Evolutionary conservation across 768 basidiomycete species (phyloP), one percentile per base, ranked within the genome.

Genomic region (Panus rudis): DNA sequence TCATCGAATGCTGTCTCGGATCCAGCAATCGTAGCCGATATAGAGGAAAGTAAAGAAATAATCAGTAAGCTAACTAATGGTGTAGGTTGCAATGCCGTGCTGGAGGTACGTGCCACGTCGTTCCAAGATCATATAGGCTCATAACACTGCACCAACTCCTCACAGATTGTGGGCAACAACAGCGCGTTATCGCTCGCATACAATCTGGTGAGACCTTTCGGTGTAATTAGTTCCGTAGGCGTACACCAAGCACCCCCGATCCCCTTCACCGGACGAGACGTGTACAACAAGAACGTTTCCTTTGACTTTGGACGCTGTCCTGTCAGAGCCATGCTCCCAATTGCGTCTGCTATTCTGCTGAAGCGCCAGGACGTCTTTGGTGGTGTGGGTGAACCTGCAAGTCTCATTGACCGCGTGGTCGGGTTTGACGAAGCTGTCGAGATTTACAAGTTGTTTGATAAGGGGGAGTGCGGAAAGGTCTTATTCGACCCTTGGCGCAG

Each of bases 251-350:
- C 61, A 38, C 64, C 63, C 1, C 67, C 59, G 17, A 50, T 84
- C 28, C 81, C 81, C 2, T 76, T 80, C 51, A 76, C 71, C 7
- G 71, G 74, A 17, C 54, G 56, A 5, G 67, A 80, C 32, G 55
- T 81, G 43, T 90, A 89, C 61, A 67, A 80, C 67, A 85, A 86
- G 63, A 90, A 89, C 58, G 72, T 87, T 6, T 84, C 81, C 1
- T 66, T 87, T 20, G 81, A 86, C 53, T 90, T 89, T 56, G 88
- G 88, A 7, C 76, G 86, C 7, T 89, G 86, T 51, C 87, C 85
- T 13, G 84, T 85, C 4, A 76, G 82, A 12, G 78, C 85, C 1
- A 78, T 88, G 74, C 79, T 89, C 52, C 81, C 81, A 8, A 60
- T 74, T 44, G 87, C 85, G 2, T 70, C 84, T 30, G 79, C 79